Evolutionary conservation across 345 rosid genomes (phyloP).

Genomic region (Atalantia buxifolia): DNA sequence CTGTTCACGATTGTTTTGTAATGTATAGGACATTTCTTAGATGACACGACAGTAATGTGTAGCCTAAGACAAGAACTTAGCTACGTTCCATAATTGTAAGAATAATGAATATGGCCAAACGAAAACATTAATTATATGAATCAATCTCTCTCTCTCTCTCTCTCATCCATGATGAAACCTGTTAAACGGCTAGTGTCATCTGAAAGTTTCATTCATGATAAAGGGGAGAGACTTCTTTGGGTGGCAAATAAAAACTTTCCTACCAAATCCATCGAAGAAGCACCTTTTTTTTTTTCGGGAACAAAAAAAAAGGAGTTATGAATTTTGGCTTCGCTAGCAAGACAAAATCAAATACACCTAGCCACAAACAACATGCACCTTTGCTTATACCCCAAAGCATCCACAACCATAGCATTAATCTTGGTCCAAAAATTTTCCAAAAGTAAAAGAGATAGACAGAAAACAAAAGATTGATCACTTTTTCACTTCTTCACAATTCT

Average conservation of each 20-base stretch:
- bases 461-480: slow-evolving; percentile 12
- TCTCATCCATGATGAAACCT: slow-evolving; percentile 15
- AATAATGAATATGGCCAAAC: slow-evolving; percentile 33
- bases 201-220: slow-evolving; percentile 46
- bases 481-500: slow-evolving; percentile 13
- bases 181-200: slow-evolving; percentile 33
- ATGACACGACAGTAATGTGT: slow-evolving; percentile 14
- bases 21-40: background rate
- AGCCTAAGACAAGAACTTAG: slow-evolving; percentile 32
- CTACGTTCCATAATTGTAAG: slow-evolving; percentile 24
- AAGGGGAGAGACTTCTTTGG: slow-evolving; percentile 21
- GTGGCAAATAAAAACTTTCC: slow-evolving; percentile 28
- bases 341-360: slow-evolving; percentile 42
- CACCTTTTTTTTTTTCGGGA: background rate
- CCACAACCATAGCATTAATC: slow-evolving; percentile 49
- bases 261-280: slow-evolving; percentile 46
- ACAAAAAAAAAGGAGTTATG: background rate
- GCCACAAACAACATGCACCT: slow-evolving; percentile 29
- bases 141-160: background rate
- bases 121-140: slow-evolving; percentile 19
- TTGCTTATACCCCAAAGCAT: slow-evolving; percentile 94
- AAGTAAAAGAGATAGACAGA: background rate
- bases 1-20: background rate
- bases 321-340: slow-evolving; percentile 56
- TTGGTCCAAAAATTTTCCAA: slow-evolving; percentile 12